Evolutionary conservation across 495 filamentous ascomycete species (phyloP), one percentile per base, ranked within the genome.

Genomic region (Aspergillus wentii): DNA sequence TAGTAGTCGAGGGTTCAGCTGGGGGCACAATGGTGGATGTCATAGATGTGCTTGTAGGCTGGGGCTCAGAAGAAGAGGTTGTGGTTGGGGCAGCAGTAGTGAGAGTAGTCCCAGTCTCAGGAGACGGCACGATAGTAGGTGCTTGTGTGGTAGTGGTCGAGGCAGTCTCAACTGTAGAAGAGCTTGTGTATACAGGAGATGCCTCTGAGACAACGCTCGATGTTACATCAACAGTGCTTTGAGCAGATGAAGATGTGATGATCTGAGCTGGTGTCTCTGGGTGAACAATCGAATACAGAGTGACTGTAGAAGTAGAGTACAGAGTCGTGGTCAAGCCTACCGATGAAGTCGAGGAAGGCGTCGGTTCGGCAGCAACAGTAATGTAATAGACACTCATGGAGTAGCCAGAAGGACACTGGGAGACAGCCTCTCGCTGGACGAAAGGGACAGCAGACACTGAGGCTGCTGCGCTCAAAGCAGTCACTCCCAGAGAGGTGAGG

Each of bases 351-450:
- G 38, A 40, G 33, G 46, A 55, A 32, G 37, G 45, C 17, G 46
- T 51, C 21, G 30, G 48, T 43, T 38, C 45, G 34, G 43, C 44
- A 41, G 51, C 52, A 41, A 52, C 41, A 15, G 48, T 49, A 18
- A 38, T 35, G 26, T 52, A 56, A 35, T 52, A 50, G 14, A 54
- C 42, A 32, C 43, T 54, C 35, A 44, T 35, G 1, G 52, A 49
- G 35, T 62, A 61, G 19, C 57, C 61, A 28, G 51, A 44, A 6
- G 60, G 56, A 37, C 59, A 64, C 20, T 49, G 40, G 25, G 44
- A 41, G 19, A 44, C 27, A 17, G 54, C 44, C 3, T 52, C 43
- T n/a, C 37, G 43, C 18, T 33, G 33, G 18, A 33, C 33, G 7
- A 64, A 19, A 5, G 49, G 51, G 30, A 46, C 38, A 9, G 58